Base-by-base conservation (phyloP, 805 yeast genomes). In the Maudiozyma barnettii region DNA sequence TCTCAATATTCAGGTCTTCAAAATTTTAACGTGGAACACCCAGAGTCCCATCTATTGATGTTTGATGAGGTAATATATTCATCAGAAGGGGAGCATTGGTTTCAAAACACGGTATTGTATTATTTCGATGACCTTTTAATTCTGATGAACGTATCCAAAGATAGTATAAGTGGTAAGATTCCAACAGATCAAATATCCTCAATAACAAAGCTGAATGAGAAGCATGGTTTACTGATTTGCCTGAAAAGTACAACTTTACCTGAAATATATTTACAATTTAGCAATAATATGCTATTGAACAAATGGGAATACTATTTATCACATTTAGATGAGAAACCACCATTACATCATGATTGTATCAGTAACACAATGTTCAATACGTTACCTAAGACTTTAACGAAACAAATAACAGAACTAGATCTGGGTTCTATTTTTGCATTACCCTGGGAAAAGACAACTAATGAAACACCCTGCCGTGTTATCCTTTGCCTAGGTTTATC, bases 281-380 rank as follows among this genome's bases (percentile, higher is more conserved):
- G 56, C 39, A 64, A 67, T 22, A 50, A 48, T 33, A 53, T 58
- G 9, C 50, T 73, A 1, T 53, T 66, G 0, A 51, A 64, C 6
- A 75, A 74, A 57, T 76, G 79, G 75, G 64, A 66, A 31, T 66
- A 62, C 46, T 65, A 60, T 47, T 29, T 63, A 30, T 43, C 50
- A 21, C 46, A 57, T n/a, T 36, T n/a, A 3, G 36, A 44, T 4
- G 44, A 47, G 23, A 9, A 18, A 13, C 49, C 55, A 12, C 38
- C 47, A 8, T 29, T 77, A 22, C 65, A 67, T 30, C 78, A 77
- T 54, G 36, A 33, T n/a, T 33, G 36, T 33, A 59, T 78, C 50
- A 73, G 83, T 1, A 67, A 74, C 1, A 79, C 73, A 51, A 72
- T 73, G 0, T 75, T 83, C 79, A 58, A 57, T 9, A 51, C 73